phyloP scores from a whole-genome alignment of 2,329 filamentous ascomycete species.

The Cladosporium cucumerinum region DNA sequence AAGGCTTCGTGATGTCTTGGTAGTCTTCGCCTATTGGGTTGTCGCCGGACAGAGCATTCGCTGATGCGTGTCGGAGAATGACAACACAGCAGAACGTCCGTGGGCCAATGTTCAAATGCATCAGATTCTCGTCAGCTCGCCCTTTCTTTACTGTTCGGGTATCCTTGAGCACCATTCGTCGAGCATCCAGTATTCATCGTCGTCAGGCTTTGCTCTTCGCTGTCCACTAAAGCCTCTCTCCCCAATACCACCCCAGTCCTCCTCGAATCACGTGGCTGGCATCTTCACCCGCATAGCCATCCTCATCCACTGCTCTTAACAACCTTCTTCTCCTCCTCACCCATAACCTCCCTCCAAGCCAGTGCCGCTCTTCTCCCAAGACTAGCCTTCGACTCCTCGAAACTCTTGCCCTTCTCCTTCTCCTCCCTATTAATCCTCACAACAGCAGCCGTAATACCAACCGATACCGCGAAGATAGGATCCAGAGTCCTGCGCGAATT shows the following conservation, averaged over 20 bases:
- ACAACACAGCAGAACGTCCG: not conserved
- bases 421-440: constrained; percentile 46
- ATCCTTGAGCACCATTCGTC: not conserved
- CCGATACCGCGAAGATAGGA: constrained; percentile 48
- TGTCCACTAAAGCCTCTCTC: not conserved
- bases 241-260: not conserved
- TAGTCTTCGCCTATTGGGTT: not conserved
- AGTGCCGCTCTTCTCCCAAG: not conserved
- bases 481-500: constrained; percentile 41
- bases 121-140: not conserved
- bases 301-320: not conserved
- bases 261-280: not conserved
- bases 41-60: not conserved
- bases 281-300: not conserved
- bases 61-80: not conserved
- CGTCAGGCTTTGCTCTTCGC: not conserved
- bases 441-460: constrained; percentile 44
- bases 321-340: not conserved
- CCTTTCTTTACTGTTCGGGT: not conserved
- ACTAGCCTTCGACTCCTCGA: constrained; percentile 38
- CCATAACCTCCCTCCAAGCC: constrained; percentile 6
- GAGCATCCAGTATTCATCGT: not conserved
- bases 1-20: not conserved
- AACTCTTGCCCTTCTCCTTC: constrained; percentile 43
- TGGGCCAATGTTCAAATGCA: not conserved